Evolutionary conservation across 495 filamentous ascomycete species (phyloP), one percentile per base, ranked within the genome.

Genomic region (Monascus purpureus): DNA sequence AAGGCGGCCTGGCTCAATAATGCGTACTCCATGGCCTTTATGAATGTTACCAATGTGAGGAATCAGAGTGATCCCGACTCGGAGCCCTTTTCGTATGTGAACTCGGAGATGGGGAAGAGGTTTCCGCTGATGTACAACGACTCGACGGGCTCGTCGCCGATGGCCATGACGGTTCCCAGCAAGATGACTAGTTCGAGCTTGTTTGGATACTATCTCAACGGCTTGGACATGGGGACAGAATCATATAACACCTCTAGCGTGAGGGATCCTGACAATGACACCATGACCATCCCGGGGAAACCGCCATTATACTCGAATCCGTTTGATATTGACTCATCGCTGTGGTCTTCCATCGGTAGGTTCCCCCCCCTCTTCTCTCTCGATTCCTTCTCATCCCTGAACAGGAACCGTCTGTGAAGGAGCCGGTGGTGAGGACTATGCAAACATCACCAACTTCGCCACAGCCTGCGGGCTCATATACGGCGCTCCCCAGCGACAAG

Each of bases 1-100:
- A 55, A 57, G 30, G 60, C 51, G 2, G 64, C 62, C 1, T 57
- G 47, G 52, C 13, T 59, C n/a, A 55, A 40, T 27, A 68, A 66
- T 36, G 36, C 28, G 13, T 46, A 35, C 11, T 39, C 49, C 7
- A 43, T 53, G 40, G 18, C 39, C 6, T 53, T 28, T 25, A 13
- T 51, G 7, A 53, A 53, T 26, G 31, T 46, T 8, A 49, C 49
- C 12, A 36, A 42, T 25, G 20, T 26, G 9, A 34, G 37, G 6
- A 32, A 22, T 8, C n/a, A n/a, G n/a, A n/a, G n/a, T n/a, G 17
- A 31, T 11, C 17, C 16, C 13, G 4, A 17, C 14, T 11, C 18
- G 17, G 28, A 36, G 35, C 28, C 42, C 18, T 43, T 62, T 35
- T 17, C 29, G 1, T 59, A 59, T 37, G 17, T 63, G n/a, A 50